These are phyloP conservation scores for Brassica rapa DNA, from an alignment of 345 rosid species.

Conservation along the genomic window DNA sequence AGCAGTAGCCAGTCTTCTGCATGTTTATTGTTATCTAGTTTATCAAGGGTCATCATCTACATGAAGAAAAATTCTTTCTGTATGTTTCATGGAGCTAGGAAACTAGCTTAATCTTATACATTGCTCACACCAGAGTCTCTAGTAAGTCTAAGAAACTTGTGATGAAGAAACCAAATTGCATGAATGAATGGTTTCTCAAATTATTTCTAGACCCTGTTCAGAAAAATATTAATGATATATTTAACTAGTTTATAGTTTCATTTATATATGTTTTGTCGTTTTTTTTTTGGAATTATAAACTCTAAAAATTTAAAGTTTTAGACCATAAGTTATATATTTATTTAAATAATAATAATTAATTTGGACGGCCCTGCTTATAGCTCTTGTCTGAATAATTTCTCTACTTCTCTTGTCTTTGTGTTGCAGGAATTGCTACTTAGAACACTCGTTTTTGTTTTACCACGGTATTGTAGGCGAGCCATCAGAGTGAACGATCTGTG, in stretches of 20 bases:
- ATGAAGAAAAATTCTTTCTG: background rate
- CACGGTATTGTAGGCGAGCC: conserved; percentile 48
- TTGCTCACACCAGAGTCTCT: conserved; percentile 7
- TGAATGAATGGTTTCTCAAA: too few relatives aligned
- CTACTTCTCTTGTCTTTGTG: conserved; percentile 11
- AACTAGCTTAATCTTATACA: background rate
- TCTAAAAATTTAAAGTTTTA: too few relatives aligned
- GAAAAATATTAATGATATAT: too few relatives aligned
- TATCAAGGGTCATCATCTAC: background rate
- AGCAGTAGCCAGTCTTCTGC: background rate
- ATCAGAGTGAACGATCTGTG: conserved; percentile 37
- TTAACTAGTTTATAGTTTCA: too few relatives aligned
- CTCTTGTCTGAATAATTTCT: conserved; percentile 1
- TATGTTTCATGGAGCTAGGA: conserved; percentile 13
- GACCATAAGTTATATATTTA: too few relatives aligned
- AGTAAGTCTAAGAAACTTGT: conserved; percentile 5
- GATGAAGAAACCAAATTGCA: background rate
- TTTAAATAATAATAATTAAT: too few relatives aligned
- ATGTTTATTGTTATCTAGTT: conserved; percentile 4
- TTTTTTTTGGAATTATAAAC: too few relatives aligned
- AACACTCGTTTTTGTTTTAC: conserved; percentile 43
- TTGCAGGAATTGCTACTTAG: conserved; percentile 49
- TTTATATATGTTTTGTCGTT: too few relatives aligned
- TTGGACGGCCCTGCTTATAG: too few relatives aligned
- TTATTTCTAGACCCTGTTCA: too few relatives aligned